A percentile compares a stretch with the other conserved stretches of the same genome.
Evolutionary conservation across 768 basidiomycete species (phyloP).

Genomic region (Termitomyces sp.): DNA sequence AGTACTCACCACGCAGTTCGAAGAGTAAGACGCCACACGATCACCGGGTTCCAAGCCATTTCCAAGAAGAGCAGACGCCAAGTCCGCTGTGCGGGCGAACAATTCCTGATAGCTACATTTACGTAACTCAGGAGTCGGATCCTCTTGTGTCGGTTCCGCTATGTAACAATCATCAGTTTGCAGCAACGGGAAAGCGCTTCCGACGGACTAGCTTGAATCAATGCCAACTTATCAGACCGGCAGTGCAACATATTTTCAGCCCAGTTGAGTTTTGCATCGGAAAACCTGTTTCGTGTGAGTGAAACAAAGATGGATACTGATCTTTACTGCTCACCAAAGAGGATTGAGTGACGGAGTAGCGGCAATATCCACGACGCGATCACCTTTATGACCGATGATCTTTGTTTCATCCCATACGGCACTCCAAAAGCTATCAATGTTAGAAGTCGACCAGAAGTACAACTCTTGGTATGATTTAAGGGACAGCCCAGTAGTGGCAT

Average conservation of each 20-base stretch:
- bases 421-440: slow-evolving; percentile 65
- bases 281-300: slow-evolving; percentile 33
- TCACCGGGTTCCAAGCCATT: slow-evolving; percentile 58
- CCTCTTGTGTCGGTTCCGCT: slow-evolving; percentile 59
- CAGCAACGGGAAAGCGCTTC: slow-evolving; percentile 8
- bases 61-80: slow-evolving; percentile 50
- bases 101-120: slow-evolving; percentile 52
- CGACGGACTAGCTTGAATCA: slow-evolving; percentile 64
- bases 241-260: slow-evolving; percentile 74
- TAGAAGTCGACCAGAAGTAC: slow-evolving; percentile 55
- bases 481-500: slow-evolving; percentile 35
- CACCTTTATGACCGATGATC: slow-evolving; percentile 58
- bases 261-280: slow-evolving; percentile 64
- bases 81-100: slow-evolving; percentile 47
- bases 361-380: slow-evolving; percentile 48
- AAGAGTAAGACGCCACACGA: slow-evolving; percentile 71
- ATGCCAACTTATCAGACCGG: slow-evolving; percentile 49
- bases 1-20: slow-evolving; percentile 65
- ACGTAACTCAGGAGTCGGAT: slow-evolving; percentile 37
- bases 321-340: slow-evolving; percentile 43
- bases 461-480: slow-evolving; percentile 58
- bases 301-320: slow-evolving; percentile 1
- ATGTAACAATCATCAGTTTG: slow-evolving; percentile 13
- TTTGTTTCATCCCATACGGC: slow-evolving; percentile 65
- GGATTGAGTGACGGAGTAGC: slow-evolving; percentile 58